These are phyloP conservation scores for Paramecium sonneborni DNA, from an alignment of 73 alveolate genomes.

Conservation along the genomic window DNA sequence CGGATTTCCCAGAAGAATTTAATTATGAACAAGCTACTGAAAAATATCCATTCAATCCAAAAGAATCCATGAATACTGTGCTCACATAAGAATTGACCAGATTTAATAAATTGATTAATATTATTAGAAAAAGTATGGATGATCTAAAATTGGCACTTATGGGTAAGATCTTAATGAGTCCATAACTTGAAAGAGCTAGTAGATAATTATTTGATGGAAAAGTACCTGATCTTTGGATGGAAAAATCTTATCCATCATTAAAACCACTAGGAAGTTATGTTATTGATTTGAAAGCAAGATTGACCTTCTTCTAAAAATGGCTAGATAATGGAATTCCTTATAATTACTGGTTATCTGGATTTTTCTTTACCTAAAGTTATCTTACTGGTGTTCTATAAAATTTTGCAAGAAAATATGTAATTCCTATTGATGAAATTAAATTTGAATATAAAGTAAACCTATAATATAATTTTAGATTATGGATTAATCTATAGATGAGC, in stretches of 20 bases:
- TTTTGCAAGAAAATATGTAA: conserved; percentile 97
- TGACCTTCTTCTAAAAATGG: conserved; percentile 96
- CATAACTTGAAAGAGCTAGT: conserved; percentile 96
- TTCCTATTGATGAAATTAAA: conserved; percentile 97
- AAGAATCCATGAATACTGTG: conserved; percentile 99
- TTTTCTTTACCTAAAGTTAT: conserved; percentile 99
- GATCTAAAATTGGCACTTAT: conserved; percentile 91
- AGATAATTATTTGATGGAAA: conserved; percentile 93
- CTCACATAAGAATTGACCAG: conserved; percentile 98
- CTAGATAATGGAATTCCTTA: conserved; percentile 94
- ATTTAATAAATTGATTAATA: conserved; percentile 93
- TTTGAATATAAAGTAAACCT: conserved; percentile 92
- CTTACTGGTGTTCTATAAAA: conserved; percentile 99
- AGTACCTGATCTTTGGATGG: conserved; percentile 99
- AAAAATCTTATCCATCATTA: conserved; percentile 95
- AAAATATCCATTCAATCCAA: conserved; percentile 98
- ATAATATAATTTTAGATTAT: conserved; percentile 73
- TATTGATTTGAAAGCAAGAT: conserved; percentile 86
- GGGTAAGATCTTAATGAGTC: conserved; percentile 96
- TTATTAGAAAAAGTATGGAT: conserved; percentile 81
- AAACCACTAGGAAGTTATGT: conserved; percentile 97
- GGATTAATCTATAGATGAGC: conserved; percentile 74
- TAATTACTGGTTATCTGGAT: conserved; percentile 97
- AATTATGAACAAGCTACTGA: conserved; percentile 87
- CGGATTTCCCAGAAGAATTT: conserved; percentile 91